Evolutionary conservation across 805 yeast genomes (phyloP), one percentile per base, ranked within the genome.

Genomic region (Kodamaea fukazawae): DNA sequence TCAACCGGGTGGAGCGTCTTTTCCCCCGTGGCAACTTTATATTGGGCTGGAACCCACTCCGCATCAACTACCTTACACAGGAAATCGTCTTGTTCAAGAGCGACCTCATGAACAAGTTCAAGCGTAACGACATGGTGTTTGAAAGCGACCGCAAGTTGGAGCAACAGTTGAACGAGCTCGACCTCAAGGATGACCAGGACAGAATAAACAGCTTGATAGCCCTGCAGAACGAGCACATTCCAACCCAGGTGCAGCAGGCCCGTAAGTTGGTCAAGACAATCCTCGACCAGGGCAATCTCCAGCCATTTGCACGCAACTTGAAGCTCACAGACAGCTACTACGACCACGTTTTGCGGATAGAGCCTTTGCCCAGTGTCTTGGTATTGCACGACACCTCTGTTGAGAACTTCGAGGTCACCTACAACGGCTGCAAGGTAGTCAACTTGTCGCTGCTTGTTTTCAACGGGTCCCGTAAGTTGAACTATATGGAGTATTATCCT

Each of bases 231-330:
- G 30, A 47, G 11, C 62, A 58, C 36, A 46, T 69, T 23, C 46
- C 81, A 0, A 58, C 76, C 4, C 77, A 76, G 36, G 58, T 76
- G 2, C 62, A 65, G 30, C 85, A 82, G 56, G 78, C 88, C 0
- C 71, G 87, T 46, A 82, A 83, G 52, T 61, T 89, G 2, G 86
- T 84, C 12, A 82, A 85, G 47, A 89, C 97, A 0, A 45, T 93
- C 0, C 60, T 93, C 9, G 96, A 87, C 54, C 99, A 93, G 61
- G 93, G 93, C 1, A 84, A 79, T 54, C 58, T 93, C 33, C 84
- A 93, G 23, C 99, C 99, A 9, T 88, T 90, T 54, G 64, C 79
- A 2, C 60, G 68, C 13, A 61, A 69, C 15, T 63, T 77, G 18
- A 74, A 86, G 44, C 85, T 95, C 0, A 69, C 86, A 1, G 65